A percentile compares a stretch with the other conserved stretches of the same genome.
phyloP scores from a whole-genome alignment of 306 rosid species.

The Citrullus mucosospermus region DNA sequence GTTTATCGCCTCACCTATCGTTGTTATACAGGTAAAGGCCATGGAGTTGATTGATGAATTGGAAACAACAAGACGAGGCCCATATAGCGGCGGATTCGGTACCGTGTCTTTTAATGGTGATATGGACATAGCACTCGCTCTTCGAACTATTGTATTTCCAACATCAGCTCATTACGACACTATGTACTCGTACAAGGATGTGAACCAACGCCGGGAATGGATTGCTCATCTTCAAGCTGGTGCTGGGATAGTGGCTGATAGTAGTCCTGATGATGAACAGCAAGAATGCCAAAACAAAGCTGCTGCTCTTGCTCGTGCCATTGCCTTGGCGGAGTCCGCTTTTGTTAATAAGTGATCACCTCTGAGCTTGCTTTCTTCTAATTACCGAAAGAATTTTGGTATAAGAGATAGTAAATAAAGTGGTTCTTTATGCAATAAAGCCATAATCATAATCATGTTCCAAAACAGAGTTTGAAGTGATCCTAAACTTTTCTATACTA shows the following conservation, averaged over 20 bases:
- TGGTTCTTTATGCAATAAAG: background rate
- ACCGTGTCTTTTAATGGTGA: constrained; percentile 47
- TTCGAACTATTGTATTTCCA: constrained; percentile 62
- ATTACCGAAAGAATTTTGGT: background rate
- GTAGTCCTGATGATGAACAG: constrained; percentile 58
- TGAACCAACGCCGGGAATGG: constrained; percentile 45
- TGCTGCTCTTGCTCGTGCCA: constrained; percentile 77
- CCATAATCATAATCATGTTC: background rate
- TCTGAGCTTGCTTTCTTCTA: background rate
- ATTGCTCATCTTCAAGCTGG: constrained; percentile 79
- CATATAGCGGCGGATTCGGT: constrained; percentile 76
- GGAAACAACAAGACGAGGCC: constrained; percentile 62
- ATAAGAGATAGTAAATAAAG: background rate
- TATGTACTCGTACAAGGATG: constrained; percentile 52
- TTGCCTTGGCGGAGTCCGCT: constrained; percentile 66
- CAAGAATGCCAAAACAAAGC: constrained; percentile 88
- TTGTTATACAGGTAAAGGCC: constrained; percentile 53
- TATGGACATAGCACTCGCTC: constrained; percentile 75
- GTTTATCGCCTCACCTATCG: background rate
- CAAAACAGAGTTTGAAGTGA: background rate
- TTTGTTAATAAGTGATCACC: constrained; percentile 33
- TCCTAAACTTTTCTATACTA: background rate
- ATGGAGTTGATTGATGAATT: constrained; percentile 70
- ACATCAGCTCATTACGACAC: constrained; percentile 51
- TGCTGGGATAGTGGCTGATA: constrained; percentile 83